A percentile compares a stretch with the other conserved stretches of the same genome.
These are phyloP conservation scores for Lolium rigidum DNA, from an alignment of 176 grass and related monocot genomes.

Conservation along the genomic window DNA sequence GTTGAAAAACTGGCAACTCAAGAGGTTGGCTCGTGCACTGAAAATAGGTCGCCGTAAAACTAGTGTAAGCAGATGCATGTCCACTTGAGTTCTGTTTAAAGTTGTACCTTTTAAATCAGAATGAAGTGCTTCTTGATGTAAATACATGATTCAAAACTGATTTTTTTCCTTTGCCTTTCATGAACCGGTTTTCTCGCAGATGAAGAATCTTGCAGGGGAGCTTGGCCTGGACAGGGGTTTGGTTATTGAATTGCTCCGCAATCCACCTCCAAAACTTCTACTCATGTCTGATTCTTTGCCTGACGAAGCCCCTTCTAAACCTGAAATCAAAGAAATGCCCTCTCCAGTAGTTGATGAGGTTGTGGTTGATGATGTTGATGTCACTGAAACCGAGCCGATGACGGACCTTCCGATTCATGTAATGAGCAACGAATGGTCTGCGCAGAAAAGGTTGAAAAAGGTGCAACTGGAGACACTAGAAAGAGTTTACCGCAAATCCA, in stretches of 20 bases:
- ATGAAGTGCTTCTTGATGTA: conserved; percentile 13
- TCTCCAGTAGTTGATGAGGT: conserved; percentile 33
- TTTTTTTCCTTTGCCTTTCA: conserved; percentile 20
- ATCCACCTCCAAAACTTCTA: conserved; percentile 92
- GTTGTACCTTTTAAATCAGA: background rate
- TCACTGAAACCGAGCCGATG: conserved; percentile 45
- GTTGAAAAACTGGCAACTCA: conserved; percentile 87
- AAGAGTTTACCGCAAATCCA: conserved; percentile 77
- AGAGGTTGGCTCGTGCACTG: conserved; percentile 73
- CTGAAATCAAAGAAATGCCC: conserved; percentile 46
- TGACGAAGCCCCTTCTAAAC: conserved; percentile 65
- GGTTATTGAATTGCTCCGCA: conserved; percentile 84
- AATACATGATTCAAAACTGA: conserved; percentile 27
- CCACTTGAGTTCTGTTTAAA: background rate
- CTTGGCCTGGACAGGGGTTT: conserved; percentile 77
- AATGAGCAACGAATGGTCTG: conserved; percentile 60
- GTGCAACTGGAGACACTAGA: conserved; percentile 81
- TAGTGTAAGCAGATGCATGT: conserved; percentile 61
- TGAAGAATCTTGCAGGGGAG: conserved; percentile 88
- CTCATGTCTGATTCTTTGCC: conserved; percentile 88
- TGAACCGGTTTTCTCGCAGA: conserved; percentile 55
- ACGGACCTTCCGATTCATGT: conserved; percentile 65
- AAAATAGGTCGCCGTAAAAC: conserved; percentile 82
- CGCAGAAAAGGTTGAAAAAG: conserved; percentile 80
- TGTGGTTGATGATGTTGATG: conserved; percentile 38